Evolutionary conservation across 441 rosid species (phyloP), one percentile per base, ranked within the genome.

Genomic region (Populus hybrid): DNA sequence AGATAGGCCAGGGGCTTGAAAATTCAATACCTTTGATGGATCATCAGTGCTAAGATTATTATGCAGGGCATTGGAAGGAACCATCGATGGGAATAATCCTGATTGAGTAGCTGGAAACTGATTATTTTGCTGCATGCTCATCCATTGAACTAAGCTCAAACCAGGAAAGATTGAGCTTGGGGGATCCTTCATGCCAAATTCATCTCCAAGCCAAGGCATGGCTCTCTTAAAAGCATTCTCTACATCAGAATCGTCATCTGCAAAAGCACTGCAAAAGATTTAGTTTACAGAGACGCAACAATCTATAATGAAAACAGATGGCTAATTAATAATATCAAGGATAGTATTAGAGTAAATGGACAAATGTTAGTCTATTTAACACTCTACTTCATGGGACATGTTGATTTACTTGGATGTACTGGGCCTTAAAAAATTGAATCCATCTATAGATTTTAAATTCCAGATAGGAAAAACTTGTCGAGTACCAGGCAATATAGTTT

Each of bases 191-290:
- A 91, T 87, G 50, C 91, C 95, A 77, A 87, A 86, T 42, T 91
- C 90, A 85, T 91, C 97, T 80, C 94, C 98, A 64, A 93, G 90
- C 99, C 99, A 95, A 4, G 98, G 98, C 97, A 95, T 90, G 28
- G 96, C 93, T 83, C 95, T 88, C 88, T 89, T 95, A 73, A 95
- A 88, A 75, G 97, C 95, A 84, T 87, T 91, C 84, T 91, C 98
- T 35, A 91, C 85, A 42, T 95, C 98, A 36, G 91, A 89, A 75
- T 90, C 98, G 72, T 93, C 96, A 86, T 93, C 98, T 95, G 92
- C 85, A 80, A 61, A 84, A 50, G 28, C 29, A 81, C n/a, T 23
- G 71, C 65, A 20, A 66, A 8, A 63, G 63, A 78, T 71, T 40
- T 42, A 70, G 29, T 71, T 33, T 74, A 14, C 10, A 78, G 69